Conservation (phyloP, 768 basidiomycete genomes). For the Mycena floridula region DNA sequence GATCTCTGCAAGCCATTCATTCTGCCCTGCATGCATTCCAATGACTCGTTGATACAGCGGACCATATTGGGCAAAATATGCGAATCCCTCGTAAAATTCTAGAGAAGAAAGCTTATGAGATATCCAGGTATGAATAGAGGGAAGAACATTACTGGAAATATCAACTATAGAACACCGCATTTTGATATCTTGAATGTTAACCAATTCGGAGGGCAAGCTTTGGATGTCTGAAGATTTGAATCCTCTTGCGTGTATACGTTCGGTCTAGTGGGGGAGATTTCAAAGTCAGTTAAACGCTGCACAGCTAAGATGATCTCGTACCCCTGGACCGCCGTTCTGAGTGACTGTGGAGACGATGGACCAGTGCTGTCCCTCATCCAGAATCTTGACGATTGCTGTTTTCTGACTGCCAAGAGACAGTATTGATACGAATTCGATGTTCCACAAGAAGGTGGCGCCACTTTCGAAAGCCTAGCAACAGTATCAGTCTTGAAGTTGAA, state of each 20-base stretch:
- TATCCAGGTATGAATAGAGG: slow-evolving; percentile 4
- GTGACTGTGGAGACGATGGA: slow-evolving; percentile 12
- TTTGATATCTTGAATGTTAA: slow-evolving; percentile 11
- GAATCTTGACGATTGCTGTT: slow-evolving; percentile 12
- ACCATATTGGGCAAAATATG: slow-evolving; percentile 26
- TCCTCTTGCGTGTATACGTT: slow-evolving; percentile 16
- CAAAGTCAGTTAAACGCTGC: neutral
- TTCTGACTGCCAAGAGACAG: slow-evolving; percentile 13
- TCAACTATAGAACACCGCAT: slow-evolving; percentile 3
- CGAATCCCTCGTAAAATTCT: slow-evolving; percentile 16
- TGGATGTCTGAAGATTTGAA: slow-evolving; percentile 11
- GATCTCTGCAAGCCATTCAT: slow-evolving; percentile 20
- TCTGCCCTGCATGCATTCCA: slow-evolving; percentile 12
- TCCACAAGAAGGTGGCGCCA: slow-evolving; percentile 14
- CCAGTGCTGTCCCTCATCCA: slow-evolving; percentile 17
- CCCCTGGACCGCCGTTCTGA: slow-evolving; percentile 3
- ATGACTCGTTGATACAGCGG: slow-evolving; percentile 22
- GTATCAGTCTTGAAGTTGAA: neutral
- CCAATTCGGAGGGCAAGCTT: slow-evolving; percentile 1
- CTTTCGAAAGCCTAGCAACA: slow-evolving; percentile 1
- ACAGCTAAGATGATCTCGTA: neutral
- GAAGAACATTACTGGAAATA: neutral
- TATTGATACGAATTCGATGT: slow-evolving; percentile 14
- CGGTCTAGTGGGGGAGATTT: neutral
- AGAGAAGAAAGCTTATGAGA: slow-evolving; percentile 13